These are phyloP conservation scores for Vitis hybrid DNA, from an alignment of 177 flowering plant species.

Conservation along the genomic window DNA sequence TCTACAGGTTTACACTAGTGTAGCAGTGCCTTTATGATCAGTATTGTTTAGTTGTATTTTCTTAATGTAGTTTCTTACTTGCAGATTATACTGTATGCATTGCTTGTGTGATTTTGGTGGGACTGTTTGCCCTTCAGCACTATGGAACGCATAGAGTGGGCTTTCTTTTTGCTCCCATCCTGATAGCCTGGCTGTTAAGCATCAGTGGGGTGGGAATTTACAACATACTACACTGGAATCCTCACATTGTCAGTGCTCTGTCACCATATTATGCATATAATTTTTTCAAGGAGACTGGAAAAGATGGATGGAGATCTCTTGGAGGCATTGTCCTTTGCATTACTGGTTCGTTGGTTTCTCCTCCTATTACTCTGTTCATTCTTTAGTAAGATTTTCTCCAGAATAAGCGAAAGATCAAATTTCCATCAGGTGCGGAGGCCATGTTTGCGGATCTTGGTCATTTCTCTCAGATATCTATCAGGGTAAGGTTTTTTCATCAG, in stretches of 20 bases:
- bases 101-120: constrained; percentile 53
- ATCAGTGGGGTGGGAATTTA: constrained; percentile 59
- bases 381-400: background rate
- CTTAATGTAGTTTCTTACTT: background rate
- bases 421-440: constrained; percentile 62
- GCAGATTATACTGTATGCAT: constrained; percentile 40
- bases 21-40: too few relatives aligned
- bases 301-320: constrained; percentile 60
- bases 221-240: constrained; percentile 58
- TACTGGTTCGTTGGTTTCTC: constrained; percentile 40
- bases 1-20: too few relatives aligned
- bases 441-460: constrained; percentile 85
- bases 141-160: constrained; percentile 62
- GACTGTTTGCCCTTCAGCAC: constrained; percentile 68
- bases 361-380: background rate
- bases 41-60: background rate
- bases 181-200: constrained; percentile 59
- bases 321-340: constrained; percentile 58
- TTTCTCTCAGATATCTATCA: constrained; percentile 53
- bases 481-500: constrained; percentile 29
- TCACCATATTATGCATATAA: constrained; percentile 54
- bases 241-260: constrained; percentile 39
- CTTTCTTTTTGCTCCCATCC: constrained; percentile 63
- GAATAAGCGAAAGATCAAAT: background rate
- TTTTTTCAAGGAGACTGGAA: constrained; percentile 44